A percentile compares a stretch with the other conserved stretches of the same genome.
phyloP scores from a whole-genome alignment of 2,329 filamentous ascomycete species.

The Ascosphaera apis region DNA sequence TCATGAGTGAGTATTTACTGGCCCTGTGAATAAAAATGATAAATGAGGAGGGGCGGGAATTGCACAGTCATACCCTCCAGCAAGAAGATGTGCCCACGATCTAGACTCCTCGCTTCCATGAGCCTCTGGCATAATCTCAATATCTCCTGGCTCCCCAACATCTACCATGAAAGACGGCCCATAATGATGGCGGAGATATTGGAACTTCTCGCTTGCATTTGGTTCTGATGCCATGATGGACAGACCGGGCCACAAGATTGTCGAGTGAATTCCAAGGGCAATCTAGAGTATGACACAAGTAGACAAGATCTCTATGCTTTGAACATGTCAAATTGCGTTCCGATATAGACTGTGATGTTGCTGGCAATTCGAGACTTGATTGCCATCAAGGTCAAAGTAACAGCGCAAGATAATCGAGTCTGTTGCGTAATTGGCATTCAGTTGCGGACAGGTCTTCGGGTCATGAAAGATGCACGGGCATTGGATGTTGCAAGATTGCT shows the following conservation, averaged over 20 bases:
- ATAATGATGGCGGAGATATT: neutral
- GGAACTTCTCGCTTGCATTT: neutral
- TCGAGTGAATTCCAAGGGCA: neutral
- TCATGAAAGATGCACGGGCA: too few relatives aligned
- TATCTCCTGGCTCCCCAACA: neutral
- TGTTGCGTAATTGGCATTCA: too few relatives aligned
- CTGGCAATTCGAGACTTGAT: too few relatives aligned
- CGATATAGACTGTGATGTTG: too few relatives aligned
- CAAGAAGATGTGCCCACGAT: conserved; percentile 80
- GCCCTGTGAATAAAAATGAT: conserved; percentile 1
- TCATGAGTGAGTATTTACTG: conserved; percentile 5
- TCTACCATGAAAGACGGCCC: neutral
- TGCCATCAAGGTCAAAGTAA: too few relatives aligned
- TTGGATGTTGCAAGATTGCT: too few relatives aligned
- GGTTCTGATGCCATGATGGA: conserved; percentile 5
- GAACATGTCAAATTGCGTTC: too few relatives aligned
- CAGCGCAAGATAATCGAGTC: too few relatives aligned
- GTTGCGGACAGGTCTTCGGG: too few relatives aligned
- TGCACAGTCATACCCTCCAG: conserved; percentile 47
- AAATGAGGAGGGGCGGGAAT: conserved; percentile 3
- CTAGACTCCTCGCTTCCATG: conserved; percentile 29
- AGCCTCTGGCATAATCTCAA: neutral
- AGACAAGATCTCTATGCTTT: too few relatives aligned
- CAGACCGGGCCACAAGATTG: neutral
- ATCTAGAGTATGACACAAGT: too few relatives aligned